phyloP scores from a whole-genome alignment of 768 basidiomycete species.

The Clavaria fumosa region DNA sequence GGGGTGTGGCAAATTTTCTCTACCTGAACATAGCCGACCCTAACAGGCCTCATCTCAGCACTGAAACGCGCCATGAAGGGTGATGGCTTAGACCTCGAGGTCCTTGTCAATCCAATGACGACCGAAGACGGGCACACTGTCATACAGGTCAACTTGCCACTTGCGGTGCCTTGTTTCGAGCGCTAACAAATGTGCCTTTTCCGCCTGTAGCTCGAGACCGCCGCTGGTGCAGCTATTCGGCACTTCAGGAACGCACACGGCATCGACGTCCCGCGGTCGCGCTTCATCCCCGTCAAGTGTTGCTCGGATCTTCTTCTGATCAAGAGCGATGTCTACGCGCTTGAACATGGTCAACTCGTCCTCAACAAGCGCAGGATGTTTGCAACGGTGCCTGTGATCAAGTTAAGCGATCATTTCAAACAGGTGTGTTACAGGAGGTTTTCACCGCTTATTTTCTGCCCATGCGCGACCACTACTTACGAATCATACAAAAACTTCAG shows the following conservation, averaged over 20 bases:
- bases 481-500: conserved; percentile 20
- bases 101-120: conserved; percentile 62
- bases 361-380: conserved; percentile 78
- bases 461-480: too few relatives aligned
- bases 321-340: conserved; percentile 86
- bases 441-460: conserved; percentile 5
- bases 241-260: conserved; percentile 86
- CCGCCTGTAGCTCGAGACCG: conserved; percentile 57
- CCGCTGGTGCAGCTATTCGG: conserved; percentile 88
- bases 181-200: not conserved
- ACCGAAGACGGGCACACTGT: conserved; percentile 57
- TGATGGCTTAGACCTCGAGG: conserved; percentile 58
- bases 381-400: conserved; percentile 84
- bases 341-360: conserved; percentile 79
- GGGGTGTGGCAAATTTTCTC: conserved; percentile 15
- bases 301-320: conserved; percentile 82
- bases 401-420: conserved; percentile 94
- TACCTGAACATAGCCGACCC: not conserved
- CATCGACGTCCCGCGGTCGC: conserved; percentile 86
- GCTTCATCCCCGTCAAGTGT: conserved; percentile 86
- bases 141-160: conserved; percentile 32
- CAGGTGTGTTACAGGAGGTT: too few relatives aligned
- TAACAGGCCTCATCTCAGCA: conserved; percentile 20
- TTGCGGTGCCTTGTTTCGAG: not conserved
- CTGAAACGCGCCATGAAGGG: conserved; percentile 63